Base-by-base conservation (phyloP, 2,329 filamentous ascomycete species). In the Aquanectria penicillioides region DNA sequence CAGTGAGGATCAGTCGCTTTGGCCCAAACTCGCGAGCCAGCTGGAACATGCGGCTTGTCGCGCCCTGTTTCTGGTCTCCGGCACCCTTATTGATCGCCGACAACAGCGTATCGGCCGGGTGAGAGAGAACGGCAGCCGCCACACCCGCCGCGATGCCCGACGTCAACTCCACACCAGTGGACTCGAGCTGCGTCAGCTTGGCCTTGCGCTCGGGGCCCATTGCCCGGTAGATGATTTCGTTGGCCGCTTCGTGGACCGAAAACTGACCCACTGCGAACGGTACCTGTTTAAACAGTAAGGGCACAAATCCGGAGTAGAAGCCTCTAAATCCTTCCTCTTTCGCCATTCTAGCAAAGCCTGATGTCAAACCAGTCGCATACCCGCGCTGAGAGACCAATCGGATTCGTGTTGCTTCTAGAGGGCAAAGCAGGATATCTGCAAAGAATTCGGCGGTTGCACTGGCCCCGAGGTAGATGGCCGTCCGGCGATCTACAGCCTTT, bases 241-340 rank as follows among this genome's bases (percentile, higher is more conserved):
- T 88, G 69, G 90, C 92, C 71, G 92, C 94, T 81, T 97, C 93
- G 83, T 92, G 95, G 53, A 94, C 93, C 68, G 94, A 92, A 82
- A 97, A 97, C 83, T 97, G 96, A 76, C 92, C 88, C 80, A 97
- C 93, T 67, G 93, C 96, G 81, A 96, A 97, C 15, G 93, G 93
- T 53, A 97, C 89, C 84, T 95, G 92, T 80, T 94, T 94, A 80
- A 92, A 93, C 65, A 93, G 83, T 69, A 94, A 88, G 23, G 92
- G 92, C 49, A 93, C 90, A 79, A 97, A 96, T 66, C 93, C 93
- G 64, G 91, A 93, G 84, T 97, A 97, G 81, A 97, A 94, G 61
- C 91, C 93, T 68, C 85, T 86, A 59, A 94, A 57, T 72, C 92
- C 91, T 77, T 95, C 92, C 70, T 87, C 88, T 74, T 86, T 87